Conservation (phyloP, 1,284 basidiomycete species). For the Tilletia walkeri region DNA sequence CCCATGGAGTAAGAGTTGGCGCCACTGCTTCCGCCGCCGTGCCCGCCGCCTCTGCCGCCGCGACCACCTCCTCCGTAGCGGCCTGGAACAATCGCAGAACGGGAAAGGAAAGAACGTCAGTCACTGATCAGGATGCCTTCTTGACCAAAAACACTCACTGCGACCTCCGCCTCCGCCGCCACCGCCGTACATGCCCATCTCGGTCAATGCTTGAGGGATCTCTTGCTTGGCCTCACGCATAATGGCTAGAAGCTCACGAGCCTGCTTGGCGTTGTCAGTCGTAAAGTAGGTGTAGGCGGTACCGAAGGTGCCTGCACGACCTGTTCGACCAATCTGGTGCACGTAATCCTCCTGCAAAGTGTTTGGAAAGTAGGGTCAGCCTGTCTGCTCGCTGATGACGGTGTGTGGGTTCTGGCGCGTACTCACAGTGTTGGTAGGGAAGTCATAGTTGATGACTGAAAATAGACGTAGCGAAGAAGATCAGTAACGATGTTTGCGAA, state of each 20-base stretch:
- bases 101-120: conserved; percentile 10
- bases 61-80: conserved; percentile 30
- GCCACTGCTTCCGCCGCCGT: conserved; percentile 33
- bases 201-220: conserved; percentile 82
- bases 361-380: not conserved
- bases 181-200: conserved; percentile 80
- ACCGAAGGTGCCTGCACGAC: conserved; percentile 71
- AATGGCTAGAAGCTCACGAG: conserved; percentile 85
- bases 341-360: conserved; percentile 70
- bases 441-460: conserved; percentile 73
- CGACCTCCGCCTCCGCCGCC: conserved; percentile 43
- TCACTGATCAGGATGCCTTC: not conserved
- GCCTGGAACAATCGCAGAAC: conserved; percentile 33
- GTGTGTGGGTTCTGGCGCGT: no score
- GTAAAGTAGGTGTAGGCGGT: conserved; percentile 91
- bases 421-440: conserved; percentile 81
- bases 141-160: not conserved
- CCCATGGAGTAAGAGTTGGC: conserved; percentile 44
- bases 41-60: conserved; percentile 28
- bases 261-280: conserved; percentile 82
- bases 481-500: no score
- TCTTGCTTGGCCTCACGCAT: conserved; percentile 84
- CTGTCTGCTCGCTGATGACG: not conserved
- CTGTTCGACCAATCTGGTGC: conserved; percentile 79
- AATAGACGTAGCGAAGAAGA: conserved; percentile 19